A percentile compares a stretch with the other conserved stretches of the same genome.
phyloP scores from a whole-genome alignment of 78 protist species.

The Isochrysis galbana region DNA sequence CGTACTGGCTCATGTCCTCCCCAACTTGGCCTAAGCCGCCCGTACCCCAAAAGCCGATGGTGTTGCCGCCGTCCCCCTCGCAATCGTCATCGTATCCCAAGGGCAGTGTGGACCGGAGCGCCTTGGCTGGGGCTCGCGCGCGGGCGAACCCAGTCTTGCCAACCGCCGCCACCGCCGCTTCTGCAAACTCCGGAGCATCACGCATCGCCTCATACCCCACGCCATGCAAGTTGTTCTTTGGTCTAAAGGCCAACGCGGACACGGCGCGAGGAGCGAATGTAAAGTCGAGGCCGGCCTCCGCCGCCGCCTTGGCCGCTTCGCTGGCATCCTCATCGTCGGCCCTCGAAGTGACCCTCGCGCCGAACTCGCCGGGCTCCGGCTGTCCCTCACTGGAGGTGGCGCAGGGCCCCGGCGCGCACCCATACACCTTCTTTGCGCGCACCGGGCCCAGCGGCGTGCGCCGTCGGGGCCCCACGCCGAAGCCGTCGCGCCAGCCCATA shows the following conservation, averaged over 20 bases:
- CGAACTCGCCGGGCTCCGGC: no score
- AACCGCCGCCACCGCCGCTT: neutral
- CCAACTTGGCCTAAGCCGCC: neutral
- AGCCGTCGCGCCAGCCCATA: conserved; percentile 63
- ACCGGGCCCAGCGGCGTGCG: neutral
- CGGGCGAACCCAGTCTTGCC: neutral
- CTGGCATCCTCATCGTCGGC: neutral
- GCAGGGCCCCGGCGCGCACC: neutral
- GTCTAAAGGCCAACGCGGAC: neutral
- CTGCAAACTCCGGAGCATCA: neutral
- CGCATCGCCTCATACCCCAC: neutral
- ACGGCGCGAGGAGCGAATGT: neutral
- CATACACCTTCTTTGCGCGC: neutral
- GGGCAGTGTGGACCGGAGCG: neutral
- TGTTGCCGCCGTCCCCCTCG: no score
- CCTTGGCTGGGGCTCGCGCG: neutral
- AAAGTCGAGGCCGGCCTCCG: neutral
- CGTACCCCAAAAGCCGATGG: no score
- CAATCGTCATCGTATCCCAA: neutral
- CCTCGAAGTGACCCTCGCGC: neutral
- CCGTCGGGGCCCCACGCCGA: conserved; percentile 44
- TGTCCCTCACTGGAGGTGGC: neutral
- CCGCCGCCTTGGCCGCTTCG: neutral
- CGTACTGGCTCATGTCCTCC: neutral
- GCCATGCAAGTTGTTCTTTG: neutral